These are phyloP conservation scores for Phaeophleospora eucalypticola DNA, from an alignment of 2,329 filamentous ascomycete genomes.

Conservation along the genomic window DNA sequence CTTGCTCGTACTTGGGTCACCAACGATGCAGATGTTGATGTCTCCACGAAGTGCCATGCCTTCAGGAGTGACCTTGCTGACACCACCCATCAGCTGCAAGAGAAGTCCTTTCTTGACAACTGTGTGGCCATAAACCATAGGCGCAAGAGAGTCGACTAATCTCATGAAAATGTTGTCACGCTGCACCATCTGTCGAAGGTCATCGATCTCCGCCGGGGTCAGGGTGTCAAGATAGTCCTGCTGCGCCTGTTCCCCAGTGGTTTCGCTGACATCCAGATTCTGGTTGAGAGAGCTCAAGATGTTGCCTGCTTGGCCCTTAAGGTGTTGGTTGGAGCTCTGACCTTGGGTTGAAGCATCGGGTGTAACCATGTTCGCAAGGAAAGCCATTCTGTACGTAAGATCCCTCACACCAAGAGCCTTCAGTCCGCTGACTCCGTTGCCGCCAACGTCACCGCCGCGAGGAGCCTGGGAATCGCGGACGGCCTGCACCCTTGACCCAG, in stretches of 20 bases:
- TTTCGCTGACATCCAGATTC: constrained; percentile 61
- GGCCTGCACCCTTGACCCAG: constrained; percentile 77
- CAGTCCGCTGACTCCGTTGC: constrained; percentile 78
- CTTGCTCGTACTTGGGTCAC: constrained; percentile 94
- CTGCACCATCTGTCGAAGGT: constrained; percentile 89
- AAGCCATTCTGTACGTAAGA: constrained; percentile 92
- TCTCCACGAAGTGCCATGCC: constrained; percentile 95
- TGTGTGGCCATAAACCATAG: constrained; percentile 95
- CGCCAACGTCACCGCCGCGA: constrained; percentile 70
- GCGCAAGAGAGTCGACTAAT: constrained; percentile 87
- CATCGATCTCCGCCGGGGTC: constrained; percentile 81
- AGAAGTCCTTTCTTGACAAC: constrained; percentile 97
- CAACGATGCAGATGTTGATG: constrained; percentile 98
- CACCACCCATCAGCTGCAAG: constrained; percentile 92
- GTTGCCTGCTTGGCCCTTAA: constrained; percentile 72
- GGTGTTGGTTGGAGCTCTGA: constrained; percentile 60
- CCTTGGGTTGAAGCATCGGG: constrained; percentile 81
- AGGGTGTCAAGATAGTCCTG: constrained; percentile 82
- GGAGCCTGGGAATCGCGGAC: constrained; percentile 74
- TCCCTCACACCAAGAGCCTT: constrained; percentile 93
- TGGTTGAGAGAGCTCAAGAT: constrained; percentile 82
- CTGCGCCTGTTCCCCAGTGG: constrained; percentile 79
- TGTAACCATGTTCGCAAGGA: constrained; percentile 92
- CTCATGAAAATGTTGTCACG: constrained; percentile 92
- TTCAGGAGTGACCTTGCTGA: constrained; percentile 85